Conservation (phyloP, 2,329 filamentous ascomycete genomes). For the Xylariales sp. region DNA sequence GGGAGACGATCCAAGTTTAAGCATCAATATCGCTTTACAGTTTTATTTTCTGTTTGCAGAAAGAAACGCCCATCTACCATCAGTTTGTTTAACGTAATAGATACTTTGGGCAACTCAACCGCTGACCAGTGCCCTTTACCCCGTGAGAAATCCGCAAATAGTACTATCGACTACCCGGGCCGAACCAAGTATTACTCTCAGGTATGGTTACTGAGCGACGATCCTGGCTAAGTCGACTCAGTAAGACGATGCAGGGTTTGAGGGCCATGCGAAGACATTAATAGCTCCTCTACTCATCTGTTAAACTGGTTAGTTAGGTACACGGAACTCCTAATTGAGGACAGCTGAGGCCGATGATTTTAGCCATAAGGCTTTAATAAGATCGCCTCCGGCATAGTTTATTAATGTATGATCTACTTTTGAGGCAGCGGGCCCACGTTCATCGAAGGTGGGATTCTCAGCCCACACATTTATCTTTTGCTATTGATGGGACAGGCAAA, state of each 20-base stretch:
- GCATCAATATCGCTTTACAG: not conserved
- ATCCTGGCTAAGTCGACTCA: not conserved
- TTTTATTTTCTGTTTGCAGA: not conserved
- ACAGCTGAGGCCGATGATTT: slow-evolving; percentile 12
- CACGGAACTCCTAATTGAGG: slow-evolving; percentile 6
- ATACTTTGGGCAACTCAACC: not conserved
- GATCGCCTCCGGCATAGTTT: slow-evolving; percentile 19
- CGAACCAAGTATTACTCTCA: not conserved
- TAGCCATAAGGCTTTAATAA: slow-evolving; percentile 20
- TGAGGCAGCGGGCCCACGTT: slow-evolving; percentile 6
- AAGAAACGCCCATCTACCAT: not conserved
- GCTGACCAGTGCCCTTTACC: not conserved
- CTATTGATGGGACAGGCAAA: not conserved
- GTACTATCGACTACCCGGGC: not conserved
- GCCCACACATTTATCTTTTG: not conserved
- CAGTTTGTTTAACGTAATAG: too few species aligned
- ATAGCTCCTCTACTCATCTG: not conserved
- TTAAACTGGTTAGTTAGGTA: not conserved
- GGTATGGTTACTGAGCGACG: not conserved
- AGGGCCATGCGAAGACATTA: not conserved
- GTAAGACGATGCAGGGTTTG: not conserved
- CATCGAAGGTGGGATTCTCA: slow-evolving; percentile 4
- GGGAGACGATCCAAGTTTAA: not conserved
- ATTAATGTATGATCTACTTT: slow-evolving; percentile 35
- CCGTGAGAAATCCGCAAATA: slow-evolving; percentile 6